These are phyloP conservation scores for Trametes cingulata DNA, from an alignment of 768 basidiomycete genomes.

Conservation along the genomic window DNA sequence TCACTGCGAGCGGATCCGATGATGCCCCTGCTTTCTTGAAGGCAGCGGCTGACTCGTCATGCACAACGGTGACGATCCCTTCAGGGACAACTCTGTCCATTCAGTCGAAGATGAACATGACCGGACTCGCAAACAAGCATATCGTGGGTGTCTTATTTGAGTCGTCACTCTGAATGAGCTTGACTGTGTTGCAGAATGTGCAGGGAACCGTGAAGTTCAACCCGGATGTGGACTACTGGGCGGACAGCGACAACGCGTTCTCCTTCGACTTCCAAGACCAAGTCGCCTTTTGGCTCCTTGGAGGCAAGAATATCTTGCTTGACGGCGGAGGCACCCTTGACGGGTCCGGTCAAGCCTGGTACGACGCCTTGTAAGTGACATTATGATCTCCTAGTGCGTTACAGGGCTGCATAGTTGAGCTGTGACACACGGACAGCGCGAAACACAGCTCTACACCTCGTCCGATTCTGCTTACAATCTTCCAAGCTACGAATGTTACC, in stretches of 20 bases:
- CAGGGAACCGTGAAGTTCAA: conserved; percentile 53
- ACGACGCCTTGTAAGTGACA: conserved; percentile 52
- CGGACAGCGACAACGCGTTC: conserved; percentile 57
- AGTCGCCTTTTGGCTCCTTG: conserved; percentile 56
- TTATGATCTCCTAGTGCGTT: too few species aligned
- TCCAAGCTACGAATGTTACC: conserved; percentile 48
- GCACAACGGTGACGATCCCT: conserved; percentile 44
- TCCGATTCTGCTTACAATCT: conserved; percentile 58
- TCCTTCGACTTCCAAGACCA: conserved; percentile 55
- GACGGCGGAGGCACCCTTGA: conserved; percentile 67
- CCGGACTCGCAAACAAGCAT: conserved; percentile 48
- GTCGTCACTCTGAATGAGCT: too few species aligned
- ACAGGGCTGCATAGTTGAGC: too few species aligned
- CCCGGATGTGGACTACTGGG: conserved; percentile 55
- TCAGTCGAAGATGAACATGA: conserved; percentile 53
- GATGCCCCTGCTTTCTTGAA: conserved; percentile 50
- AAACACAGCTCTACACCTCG: conserved; percentile 48
- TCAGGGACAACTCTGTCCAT: conserved; percentile 51
- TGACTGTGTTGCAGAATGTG: conserved; percentile 41
- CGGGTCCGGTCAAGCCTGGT: conserved; percentile 65
- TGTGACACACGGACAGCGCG: too few species aligned
- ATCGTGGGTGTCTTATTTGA: conserved; percentile 45
- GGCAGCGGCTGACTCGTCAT: conserved; percentile 42
- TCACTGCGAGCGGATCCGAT: conserved; percentile 48
- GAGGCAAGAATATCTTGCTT: conserved; percentile 48